phyloP scores from a whole-genome alignment of 306 rosid genomes.

The Sphenostylis stenocarpa region DNA sequence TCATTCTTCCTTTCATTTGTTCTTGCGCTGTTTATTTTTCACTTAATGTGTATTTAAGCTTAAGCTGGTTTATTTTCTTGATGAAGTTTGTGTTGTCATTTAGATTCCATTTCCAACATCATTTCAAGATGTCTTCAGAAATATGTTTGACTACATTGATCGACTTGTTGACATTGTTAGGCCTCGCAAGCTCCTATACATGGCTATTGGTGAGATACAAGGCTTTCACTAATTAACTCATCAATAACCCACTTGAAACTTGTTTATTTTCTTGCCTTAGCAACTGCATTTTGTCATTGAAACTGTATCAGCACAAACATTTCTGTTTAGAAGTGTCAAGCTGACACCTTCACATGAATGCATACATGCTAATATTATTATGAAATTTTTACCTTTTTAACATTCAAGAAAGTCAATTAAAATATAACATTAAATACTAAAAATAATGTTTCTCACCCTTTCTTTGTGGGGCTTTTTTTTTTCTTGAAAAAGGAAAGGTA shows the following conservation, averaged over 20 bases:
- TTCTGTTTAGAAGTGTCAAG: background rate
- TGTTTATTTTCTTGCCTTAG: background rate
- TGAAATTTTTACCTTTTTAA: background rate
- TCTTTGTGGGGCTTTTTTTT: background rate
- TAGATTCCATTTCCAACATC: constrained; percentile 35
- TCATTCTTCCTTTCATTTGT: background rate
- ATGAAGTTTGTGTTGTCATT: background rate
- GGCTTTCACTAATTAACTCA: background rate
- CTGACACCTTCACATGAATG: background rate
- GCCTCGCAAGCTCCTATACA: constrained; percentile 48
- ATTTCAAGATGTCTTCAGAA: constrained; percentile 47
- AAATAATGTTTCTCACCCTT: background rate
- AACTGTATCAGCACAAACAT: background rate
- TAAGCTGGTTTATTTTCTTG: background rate
- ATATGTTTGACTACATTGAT: constrained; percentile 50
- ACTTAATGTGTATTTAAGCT: background rate
- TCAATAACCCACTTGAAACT: background rate
- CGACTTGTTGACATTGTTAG: constrained; percentile 33
- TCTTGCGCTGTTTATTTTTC: background rate
- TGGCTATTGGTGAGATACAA: constrained; percentile 50
- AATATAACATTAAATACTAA: no score
- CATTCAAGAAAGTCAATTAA: no score
- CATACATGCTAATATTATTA: background rate
- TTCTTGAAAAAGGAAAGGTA: no score
- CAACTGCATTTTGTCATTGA: background rate